These are phyloP conservation scores for Penicillium sp. DNA, from an alignment of 2,329 filamentous ascomycete species.

Conservation along the genomic window DNA sequence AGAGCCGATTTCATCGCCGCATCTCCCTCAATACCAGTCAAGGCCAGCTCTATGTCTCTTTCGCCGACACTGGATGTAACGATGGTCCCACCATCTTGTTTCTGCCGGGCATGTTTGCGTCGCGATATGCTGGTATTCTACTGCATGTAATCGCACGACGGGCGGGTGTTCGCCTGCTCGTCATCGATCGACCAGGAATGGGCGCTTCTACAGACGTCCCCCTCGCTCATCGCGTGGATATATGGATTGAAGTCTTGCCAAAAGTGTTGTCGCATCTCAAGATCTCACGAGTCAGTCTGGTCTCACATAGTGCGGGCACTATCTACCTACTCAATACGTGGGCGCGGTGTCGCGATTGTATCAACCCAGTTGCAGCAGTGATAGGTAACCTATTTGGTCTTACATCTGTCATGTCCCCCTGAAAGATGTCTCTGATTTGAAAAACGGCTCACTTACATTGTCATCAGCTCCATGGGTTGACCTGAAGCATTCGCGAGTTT, in stretches of 20 bases:
- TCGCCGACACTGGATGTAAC: conserved; percentile 17
- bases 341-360: conserved; percentile 7
- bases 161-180: conserved; percentile 19
- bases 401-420: background rate
- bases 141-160: conserved; percentile 20
- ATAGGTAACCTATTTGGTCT: conserved; percentile 9
- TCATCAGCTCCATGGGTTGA: conserved; percentile 42
- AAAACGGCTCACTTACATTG: background rate
- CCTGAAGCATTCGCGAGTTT: conserved; percentile 30
- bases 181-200: conserved; percentile 22
- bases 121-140: conserved; percentile 18
- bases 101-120: conserved; percentile 25
- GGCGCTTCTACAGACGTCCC: conserved; percentile 40
- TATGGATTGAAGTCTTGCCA: conserved; percentile 41
- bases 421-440: no score
- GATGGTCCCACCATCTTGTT: conserved; percentile 15
- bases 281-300: conserved; percentile 28
- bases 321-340: conserved; percentile 41
- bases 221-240: conserved; percentile 30
- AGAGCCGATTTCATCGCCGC: conserved; percentile 18
- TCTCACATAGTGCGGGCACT: conserved; percentile 40
- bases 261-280: conserved; percentile 32
- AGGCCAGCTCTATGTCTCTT: conserved; percentile 17
- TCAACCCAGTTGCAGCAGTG: conserved; percentile 7
- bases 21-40: conserved; percentile 13